Evolutionary conservation across 108 stramenopile genomes (phyloP).

Genomic region (Cyclotella atomus): DNA sequence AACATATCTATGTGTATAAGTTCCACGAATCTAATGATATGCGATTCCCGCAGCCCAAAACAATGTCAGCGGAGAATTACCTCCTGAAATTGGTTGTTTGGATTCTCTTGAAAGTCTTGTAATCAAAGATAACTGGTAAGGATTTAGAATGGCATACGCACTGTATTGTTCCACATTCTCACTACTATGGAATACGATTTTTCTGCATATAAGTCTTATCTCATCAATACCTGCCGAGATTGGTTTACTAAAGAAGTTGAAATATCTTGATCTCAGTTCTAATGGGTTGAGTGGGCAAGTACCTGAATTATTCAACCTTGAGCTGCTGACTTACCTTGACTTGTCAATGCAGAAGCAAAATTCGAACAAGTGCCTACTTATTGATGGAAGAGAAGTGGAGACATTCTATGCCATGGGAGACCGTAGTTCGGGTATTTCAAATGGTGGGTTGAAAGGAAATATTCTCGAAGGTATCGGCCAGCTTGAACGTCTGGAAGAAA

Average conservation of each 20-base stretch:
- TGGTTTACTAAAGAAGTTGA: slow-evolving; percentile 27
- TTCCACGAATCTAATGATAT: too few relatives aligned
- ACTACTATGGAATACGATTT: too few relatives aligned
- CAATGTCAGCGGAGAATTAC: not conserved
- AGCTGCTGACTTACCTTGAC: not conserved
- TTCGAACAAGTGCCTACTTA: not conserved
- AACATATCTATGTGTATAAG: too few relatives aligned
- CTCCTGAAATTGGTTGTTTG: not conserved
- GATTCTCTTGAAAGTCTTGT: not conserved
- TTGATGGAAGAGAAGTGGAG: not conserved
- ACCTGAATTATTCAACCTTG: slow-evolving; percentile 23
- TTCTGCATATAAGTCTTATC: too few relatives aligned
- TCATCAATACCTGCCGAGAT: slow-evolving; percentile 43
- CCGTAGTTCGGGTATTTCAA: not conserved
- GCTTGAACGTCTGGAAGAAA: too few relatives aligned
- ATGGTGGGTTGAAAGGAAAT: not conserved
- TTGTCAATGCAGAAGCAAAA: not conserved
- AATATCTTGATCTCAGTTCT: slow-evolving; percentile 23
- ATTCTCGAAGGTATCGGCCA: not conserved
- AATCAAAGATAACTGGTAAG: not conserved
- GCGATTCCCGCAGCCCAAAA: not conserved
- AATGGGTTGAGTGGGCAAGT: slow-evolving; percentile 39
- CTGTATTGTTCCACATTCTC: too few relatives aligned
- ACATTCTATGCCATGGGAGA: not conserved
- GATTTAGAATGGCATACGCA: too few relatives aligned